phyloP scores from a whole-genome alignment of 1,284 basidiomycete species.

The Xerocomus amazonicus region DNA sequence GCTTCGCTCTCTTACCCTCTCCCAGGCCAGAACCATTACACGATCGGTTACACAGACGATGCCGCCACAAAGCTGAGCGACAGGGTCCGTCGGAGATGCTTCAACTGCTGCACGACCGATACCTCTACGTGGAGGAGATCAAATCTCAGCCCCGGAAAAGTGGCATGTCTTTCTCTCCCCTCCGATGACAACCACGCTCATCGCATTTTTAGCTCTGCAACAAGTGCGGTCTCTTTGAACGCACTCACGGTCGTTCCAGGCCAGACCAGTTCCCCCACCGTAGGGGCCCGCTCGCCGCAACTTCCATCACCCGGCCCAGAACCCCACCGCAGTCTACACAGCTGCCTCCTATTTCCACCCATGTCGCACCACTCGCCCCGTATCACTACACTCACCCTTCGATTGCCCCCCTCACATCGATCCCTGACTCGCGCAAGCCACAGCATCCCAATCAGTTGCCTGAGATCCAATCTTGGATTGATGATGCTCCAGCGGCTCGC shows the following conservation, averaged over 20 bases:
- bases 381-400: slow-evolving; percentile 49
- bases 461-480: slow-evolving; percentile 36
- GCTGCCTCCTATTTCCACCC: slow-evolving; percentile 36
- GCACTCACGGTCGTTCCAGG: slow-evolving; percentile 74
- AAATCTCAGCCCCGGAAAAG: slow-evolving; percentile 76
- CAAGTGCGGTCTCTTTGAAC: slow-evolving; percentile 80
- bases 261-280: slow-evolving; percentile 81
- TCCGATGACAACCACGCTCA: slow-evolving; percentile 19
- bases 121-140: slow-evolving; percentile 77
- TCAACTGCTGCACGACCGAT: slow-evolving; percentile 81
- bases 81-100: slow-evolving; percentile 68
- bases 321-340: slow-evolving; percentile 40
- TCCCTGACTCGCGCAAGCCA: slow-evolving; percentile 33
- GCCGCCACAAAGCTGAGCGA: slow-evolving; percentile 75
- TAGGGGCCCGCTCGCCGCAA: slow-evolving; percentile 61
- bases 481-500: slow-evolving; percentile 29
- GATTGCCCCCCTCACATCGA: slow-evolving; percentile 42
- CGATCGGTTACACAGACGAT: slow-evolving; percentile 65
- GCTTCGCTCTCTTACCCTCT: slow-evolving; percentile 34
- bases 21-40: slow-evolving; percentile 36
- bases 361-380: slow-evolving; percentile 37
- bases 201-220: slow-evolving; percentile 65
- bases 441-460: slow-evolving; percentile 34
- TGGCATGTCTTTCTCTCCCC: slow-evolving; percentile 43
- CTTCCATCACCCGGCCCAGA: slow-evolving; percentile 33